Base-by-base conservation (phyloP, 1,284 basidiomycete genomes). In the Rugosomyces carneus region DNA sequence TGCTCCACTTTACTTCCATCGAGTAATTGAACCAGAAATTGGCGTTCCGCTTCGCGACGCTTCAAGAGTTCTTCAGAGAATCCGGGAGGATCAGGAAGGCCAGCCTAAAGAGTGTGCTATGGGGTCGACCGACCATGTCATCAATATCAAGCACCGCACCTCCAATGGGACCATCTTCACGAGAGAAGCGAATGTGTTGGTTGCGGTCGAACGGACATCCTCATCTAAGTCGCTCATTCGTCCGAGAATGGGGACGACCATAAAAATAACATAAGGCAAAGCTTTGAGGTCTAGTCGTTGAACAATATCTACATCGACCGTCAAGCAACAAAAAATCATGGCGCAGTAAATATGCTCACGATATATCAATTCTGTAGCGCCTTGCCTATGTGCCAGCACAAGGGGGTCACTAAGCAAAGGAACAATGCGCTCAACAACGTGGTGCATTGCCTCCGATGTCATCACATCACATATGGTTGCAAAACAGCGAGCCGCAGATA, bases 81-180 rank as follows among this genome's bases (percentile, higher is more conserved):
- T 13, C 89, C 89, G 9, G 86, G 84, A 27, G 96, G 96, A 62
- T 98, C 93, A 5, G 95, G 95, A 27, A 99, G 72, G 43, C 95
- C 96, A 53, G 92, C 89, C 89, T 93, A 55, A 26, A 31, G 16
- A 9, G 40, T 37, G 13, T 32, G 55, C 40, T 16, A 24, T 46
- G 13, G 29, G 3, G 23, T 41, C 2, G n/a, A 27, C 10, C 2
- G n/a, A 27, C 10, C 42, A 3, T 3, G 5, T 20, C n/a, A 27
- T n/a, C 31, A 24, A 36, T 20, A 39, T 37, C 13, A 6, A 39
- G 1, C 27, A 21, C 51, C 73, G 53, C 49, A 91, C 90, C 76
- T 99, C 96, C 0, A 99, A 76, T 3, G 96, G 96, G 5, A 99
- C 93, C 87, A 99, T 95, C 73, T 99, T 98, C 56, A 99, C 90